phyloP scores from a whole-genome alignment of 495 filamentous ascomycete species.

The Mytilinidion resinicola region DNA sequence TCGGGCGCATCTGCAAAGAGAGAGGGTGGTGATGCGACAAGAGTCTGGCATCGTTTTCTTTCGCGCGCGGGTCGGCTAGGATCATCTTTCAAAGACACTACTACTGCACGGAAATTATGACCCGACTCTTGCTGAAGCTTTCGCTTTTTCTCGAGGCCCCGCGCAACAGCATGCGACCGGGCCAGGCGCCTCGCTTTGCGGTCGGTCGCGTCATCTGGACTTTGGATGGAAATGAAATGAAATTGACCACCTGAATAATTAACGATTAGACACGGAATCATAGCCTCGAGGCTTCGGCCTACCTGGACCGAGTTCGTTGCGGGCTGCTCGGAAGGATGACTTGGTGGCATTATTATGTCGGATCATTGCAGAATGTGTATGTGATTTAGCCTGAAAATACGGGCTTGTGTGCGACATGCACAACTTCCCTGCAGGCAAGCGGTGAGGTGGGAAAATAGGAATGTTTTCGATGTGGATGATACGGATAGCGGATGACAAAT shows the following conservation, averaged over 20 bases:
- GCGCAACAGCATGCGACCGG: conserved; percentile 36
- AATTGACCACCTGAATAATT: conserved; percentile 13
- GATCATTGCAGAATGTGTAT: conserved; percentile 1
- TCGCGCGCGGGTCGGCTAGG: neutral
- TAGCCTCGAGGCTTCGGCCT: neutral
- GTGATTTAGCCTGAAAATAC: too few species aligned
- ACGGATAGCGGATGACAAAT: conserved; percentile 4
- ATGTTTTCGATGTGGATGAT: neutral
- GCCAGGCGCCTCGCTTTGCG: conserved; percentile 23
- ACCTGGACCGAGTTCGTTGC: conserved; percentile 1
- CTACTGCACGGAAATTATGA: conserved; percentile 28
- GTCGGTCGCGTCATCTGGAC: conserved; percentile 20
- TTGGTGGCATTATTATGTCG: neutral
- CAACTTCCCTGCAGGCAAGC: too few species aligned
- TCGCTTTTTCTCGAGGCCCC: conserved; percentile 35
- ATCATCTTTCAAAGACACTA: conserved; percentile 1
- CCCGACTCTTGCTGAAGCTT: conserved; percentile 29
- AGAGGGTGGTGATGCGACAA: neutral
- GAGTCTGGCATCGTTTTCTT: neutral
- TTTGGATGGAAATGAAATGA: conserved; percentile 33
- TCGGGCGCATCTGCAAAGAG: conserved; percentile 11
- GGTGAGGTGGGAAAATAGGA: neutral
- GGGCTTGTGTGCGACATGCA: too few species aligned
- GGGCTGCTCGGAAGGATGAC: neutral
- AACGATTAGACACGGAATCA: conserved; percentile 1